A percentile compares a stretch with the other conserved stretches of the same genome.
Evolutionary conservation across 2,329 filamentous ascomycete species (phyloP).

Genomic region (Lachnum nothofagi): DNA sequence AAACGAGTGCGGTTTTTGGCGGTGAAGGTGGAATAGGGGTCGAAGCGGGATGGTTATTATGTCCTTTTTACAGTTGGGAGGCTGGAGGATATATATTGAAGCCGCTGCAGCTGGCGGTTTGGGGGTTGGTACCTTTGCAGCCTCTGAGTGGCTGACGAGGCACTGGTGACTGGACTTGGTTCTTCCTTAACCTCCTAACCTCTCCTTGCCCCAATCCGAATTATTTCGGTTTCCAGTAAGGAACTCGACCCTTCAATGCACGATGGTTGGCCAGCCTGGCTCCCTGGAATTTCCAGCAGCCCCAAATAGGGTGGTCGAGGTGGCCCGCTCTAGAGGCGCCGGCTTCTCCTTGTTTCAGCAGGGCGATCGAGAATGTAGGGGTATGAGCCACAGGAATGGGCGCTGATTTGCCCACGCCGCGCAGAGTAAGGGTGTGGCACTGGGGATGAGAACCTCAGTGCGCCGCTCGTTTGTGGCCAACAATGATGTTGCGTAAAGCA

Average conservation of each 20-base stretch:
- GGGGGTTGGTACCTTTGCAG: constrained; percentile 1
- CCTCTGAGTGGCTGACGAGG: constrained; percentile 6
- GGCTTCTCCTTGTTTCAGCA: constrained; percentile 9
- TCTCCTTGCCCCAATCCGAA: constrained; percentile 7
- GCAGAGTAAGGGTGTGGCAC: background rate
- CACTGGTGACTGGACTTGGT: constrained; percentile 5
- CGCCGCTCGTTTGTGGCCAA: background rate
- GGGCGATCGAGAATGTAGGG: background rate
- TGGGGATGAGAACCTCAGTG: background rate
- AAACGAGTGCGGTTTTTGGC: background rate
- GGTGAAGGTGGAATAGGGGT: background rate
- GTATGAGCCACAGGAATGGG: background rate
- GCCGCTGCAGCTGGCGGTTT: background rate
- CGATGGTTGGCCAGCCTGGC: constrained; percentile 20
- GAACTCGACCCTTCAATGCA: constrained; percentile 12
- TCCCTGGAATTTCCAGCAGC: constrained; percentile 2
- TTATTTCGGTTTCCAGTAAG: constrained; percentile 23
- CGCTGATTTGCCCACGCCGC: background rate
- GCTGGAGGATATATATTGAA: constrained; percentile 14
- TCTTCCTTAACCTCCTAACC: constrained; percentile 1
- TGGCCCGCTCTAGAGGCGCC: constrained; percentile 6
- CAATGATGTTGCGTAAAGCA: background rate
- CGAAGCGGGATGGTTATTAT: background rate
- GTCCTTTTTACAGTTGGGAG: background rate
- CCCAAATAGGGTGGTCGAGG: background rate